phyloP scores from a whole-genome alignment of 1,284 basidiomycete species.

The Rugosomyces carneus region DNA sequence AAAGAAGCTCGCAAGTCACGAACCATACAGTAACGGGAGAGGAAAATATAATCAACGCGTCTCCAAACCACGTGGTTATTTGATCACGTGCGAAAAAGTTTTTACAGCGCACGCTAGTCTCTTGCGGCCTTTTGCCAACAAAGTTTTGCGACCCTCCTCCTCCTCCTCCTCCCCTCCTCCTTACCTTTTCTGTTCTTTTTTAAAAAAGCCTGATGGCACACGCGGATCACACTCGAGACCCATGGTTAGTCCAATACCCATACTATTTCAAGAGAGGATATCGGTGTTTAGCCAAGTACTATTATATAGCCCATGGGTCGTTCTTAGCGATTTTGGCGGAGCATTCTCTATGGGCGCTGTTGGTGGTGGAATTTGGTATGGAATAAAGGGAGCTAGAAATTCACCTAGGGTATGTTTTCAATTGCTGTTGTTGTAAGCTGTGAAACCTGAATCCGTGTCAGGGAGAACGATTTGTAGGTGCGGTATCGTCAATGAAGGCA shows the following conservation, averaged over 20 bases:
- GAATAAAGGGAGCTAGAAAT: conserved; percentile 97
- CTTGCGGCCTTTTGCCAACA: conserved; percentile 1
- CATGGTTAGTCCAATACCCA: conserved; percentile 54
- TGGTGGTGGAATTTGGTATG: conserved; percentile 98
- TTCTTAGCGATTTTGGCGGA: conserved; percentile 97
- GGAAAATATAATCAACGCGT: conserved; percentile 17
- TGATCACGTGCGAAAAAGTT: conserved; percentile 28
- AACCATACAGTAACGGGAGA: too few species aligned
- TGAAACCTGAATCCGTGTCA: conserved; percentile 25
- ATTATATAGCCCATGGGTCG: conserved; percentile 85
- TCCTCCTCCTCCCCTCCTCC: conserved; percentile 18
- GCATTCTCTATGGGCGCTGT: conserved; percentile 95
- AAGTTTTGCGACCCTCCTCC: conserved; percentile 14
- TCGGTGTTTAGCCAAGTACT: too few species aligned
- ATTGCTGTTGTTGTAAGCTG: conserved; percentile 3
- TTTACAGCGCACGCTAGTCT: conserved; percentile 25
- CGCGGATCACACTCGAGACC: conserved; percentile 90
- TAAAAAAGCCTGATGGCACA: conserved; percentile 53
- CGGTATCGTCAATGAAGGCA: conserved; percentile 95
- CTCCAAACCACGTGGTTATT: conserved; percentile 18
- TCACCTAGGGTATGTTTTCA: conserved; percentile 75
- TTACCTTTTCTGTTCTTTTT: conserved; percentile 14
- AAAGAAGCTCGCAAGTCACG: too few species aligned
- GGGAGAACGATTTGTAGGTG: conserved; percentile 93
- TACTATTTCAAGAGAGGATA: too few species aligned